A percentile compares a stretch with the other conserved stretches of the same genome.
These are phyloP conservation scores for Solanum rostratum DNA, from an alignment of 257 asterid genomes.

Conservation along the genomic window DNA sequence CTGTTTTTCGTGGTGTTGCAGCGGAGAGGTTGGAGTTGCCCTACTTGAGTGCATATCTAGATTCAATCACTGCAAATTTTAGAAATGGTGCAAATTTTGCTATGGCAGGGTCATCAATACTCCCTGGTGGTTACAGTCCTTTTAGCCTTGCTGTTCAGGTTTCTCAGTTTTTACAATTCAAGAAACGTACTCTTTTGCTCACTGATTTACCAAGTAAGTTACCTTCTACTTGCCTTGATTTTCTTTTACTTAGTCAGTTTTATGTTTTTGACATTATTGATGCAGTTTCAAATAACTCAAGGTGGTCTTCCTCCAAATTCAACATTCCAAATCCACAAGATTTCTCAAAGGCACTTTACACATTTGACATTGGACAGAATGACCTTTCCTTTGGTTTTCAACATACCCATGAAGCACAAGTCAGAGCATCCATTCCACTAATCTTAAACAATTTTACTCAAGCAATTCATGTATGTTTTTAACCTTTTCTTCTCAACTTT, in stretches of 20 bases:
- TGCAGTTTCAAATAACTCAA: background rate
- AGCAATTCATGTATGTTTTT: slow-evolving; percentile 10
- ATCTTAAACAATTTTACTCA: slow-evolving; percentile 12
- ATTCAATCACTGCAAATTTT: slow-evolving; percentile 23
- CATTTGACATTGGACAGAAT: slow-evolving; percentile 41
- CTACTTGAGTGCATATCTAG: slow-evolving; percentile 20
- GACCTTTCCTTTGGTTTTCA: slow-evolving; percentile 26
- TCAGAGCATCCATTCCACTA: slow-evolving; percentile 18
- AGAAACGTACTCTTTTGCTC: slow-evolving; percentile 13
- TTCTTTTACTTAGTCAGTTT: background rate
- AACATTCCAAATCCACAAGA: slow-evolving; percentile 14
- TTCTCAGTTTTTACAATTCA: slow-evolving; percentile 32
- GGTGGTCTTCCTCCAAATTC: slow-evolving; percentile 3
- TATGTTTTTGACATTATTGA: background rate
- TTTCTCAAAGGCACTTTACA: slow-evolving; percentile 24
- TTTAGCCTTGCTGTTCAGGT: slow-evolving; percentile 26
- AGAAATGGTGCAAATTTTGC: slow-evolving; percentile 28
- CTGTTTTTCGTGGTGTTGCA: background rate
- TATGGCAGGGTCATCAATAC: slow-evolving; percentile 24
- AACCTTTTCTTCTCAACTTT: background rate
- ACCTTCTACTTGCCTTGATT: background rate
- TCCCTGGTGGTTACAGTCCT: slow-evolving; percentile 32
- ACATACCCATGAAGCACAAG: slow-evolving; percentile 13
- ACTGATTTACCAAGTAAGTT: slow-evolving; percentile 1
- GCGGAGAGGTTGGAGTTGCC: slow-evolving; percentile 21